A percentile compares a stretch with the other conserved stretches of the same genome.
phyloP scores from a whole-genome alignment of 2,329 filamentous ascomycete genomes.

The Pseudogymnoascus sp. region DNA sequence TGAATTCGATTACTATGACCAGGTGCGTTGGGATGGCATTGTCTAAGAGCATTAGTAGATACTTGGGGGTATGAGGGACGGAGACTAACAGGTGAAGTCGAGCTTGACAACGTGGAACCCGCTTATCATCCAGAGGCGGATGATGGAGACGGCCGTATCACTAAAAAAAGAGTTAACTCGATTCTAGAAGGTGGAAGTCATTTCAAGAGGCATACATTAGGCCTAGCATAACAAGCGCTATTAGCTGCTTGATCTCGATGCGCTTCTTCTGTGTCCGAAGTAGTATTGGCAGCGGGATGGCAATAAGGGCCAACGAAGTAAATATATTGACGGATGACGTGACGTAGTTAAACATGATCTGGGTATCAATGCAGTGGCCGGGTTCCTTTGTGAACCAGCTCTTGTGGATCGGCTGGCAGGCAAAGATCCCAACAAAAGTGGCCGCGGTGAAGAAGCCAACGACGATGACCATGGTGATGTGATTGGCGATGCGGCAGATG shows the following conservation, averaged over 20 bases:
- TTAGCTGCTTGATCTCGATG: constrained; percentile 11
- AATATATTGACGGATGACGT: constrained; percentile 12
- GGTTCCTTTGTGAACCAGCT: not conserved
- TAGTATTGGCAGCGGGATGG: constrained; percentile 11
- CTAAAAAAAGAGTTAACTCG: not conserved
- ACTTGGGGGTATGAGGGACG: not conserved
- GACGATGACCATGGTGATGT: constrained; percentile 5
- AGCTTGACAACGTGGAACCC: not conserved
- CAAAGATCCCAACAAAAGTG: constrained; percentile 9
- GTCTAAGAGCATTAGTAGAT: not conserved
- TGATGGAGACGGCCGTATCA: not conserved
- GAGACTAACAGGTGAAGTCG: not conserved
- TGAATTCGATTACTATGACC: constrained; percentile 12
- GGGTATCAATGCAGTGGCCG: constrained; percentile 10
- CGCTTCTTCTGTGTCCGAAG: not conserved
- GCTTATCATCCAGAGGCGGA: constrained; percentile 4
- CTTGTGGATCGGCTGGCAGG: constrained; percentile 8
- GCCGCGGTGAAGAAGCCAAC: constrained; percentile 5
- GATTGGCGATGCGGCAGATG: constrained; percentile 7
- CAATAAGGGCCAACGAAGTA: constrained; percentile 10
- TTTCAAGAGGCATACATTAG: constrained; percentile 10
- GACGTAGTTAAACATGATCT: constrained; percentile 8
- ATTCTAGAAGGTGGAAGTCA: not conserved
- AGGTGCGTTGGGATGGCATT: constrained; percentile 6
- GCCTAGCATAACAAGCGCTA: constrained; percentile 12